Conservation (phyloP, 148 eudicot species). For the Chenopodium berlandieri region DNA sequence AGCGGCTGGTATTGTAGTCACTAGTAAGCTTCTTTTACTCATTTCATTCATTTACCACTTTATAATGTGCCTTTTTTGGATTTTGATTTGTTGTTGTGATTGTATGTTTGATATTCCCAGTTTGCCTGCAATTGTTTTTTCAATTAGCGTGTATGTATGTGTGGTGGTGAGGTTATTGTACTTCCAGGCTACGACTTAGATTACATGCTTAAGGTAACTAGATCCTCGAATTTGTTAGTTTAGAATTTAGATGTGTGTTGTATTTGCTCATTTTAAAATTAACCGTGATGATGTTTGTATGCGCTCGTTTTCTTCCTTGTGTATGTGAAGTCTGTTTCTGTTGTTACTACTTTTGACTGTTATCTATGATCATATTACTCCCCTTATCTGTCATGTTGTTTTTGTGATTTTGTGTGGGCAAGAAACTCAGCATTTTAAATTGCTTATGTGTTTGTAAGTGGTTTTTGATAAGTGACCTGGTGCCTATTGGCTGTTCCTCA, state of each 20-base stretch:
- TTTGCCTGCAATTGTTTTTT: neutral
- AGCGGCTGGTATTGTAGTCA: conserved; percentile 17
- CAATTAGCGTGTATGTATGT: neutral
- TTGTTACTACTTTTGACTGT: no score
- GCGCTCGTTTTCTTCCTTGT: no score
- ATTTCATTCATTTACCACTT: neutral
- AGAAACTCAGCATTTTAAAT: no score
- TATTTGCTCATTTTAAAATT: neutral
- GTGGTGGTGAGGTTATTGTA: no score
- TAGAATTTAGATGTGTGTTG: neutral
- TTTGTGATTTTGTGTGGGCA: neutral
- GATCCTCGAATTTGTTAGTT: neutral
- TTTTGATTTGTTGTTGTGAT: neutral
- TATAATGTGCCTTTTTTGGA: neutral
- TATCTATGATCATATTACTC: neutral
- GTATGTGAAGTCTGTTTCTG: no score
- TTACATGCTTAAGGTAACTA: neutral
- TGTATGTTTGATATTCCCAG: neutral
- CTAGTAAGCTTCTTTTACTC: conserved; percentile 22
- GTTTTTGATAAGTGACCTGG: neutral
- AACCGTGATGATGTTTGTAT: no score
- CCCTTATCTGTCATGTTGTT: neutral
- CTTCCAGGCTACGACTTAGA: neutral
- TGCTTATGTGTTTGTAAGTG: neutral
- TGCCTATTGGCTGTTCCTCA: neutral